Evolutionary conservation across 2,329 filamentous ascomycete genomes (phyloP), one percentile per base, ranked within the genome.

Genomic region (Fusarium papillatum): DNA sequence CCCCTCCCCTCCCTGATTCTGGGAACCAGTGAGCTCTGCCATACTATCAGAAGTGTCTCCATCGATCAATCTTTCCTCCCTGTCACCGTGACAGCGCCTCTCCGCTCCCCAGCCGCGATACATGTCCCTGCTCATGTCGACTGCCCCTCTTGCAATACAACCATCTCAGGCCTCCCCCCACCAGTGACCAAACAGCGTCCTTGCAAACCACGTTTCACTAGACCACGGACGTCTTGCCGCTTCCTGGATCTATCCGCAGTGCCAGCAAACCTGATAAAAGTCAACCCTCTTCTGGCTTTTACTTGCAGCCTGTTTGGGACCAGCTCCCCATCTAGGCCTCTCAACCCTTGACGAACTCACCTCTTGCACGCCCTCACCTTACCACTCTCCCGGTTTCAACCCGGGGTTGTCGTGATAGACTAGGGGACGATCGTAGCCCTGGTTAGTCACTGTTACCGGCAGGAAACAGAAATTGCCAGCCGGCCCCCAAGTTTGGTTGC

Each of bases 31-130:
- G 65, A 72, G 39, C 63, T 71, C 70, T 73, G 69, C 71, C 78
- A 69, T 79, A 69, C 72, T 57, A 38, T 43, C 59, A 72, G 74
- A 70, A 67, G 66, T 62, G 73, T 73, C 73, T 79, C 69, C 77
- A 75, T 72, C 74, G 66, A 76, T 77, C 75, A 71, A 75, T 76
- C 69, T 73, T 57, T 71, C 70, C 71, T 79, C 70, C 65, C 72
- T 74, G 75, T 67, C 74, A 64, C 55, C 60, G 64, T 73, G 73
- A 73, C 68, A 70, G 64, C 64, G 63, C 74, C 68, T 68, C 74
- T 80, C 74, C 66, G 48, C 71, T 76, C 64, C 67, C 66, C 64
- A 76, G 72, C 70, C 55, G 71, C 71, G 63, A 73, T 79, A 72
- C 75, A 79, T 71, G 72, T 67, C 64, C 70, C 64, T 77, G 63